These are phyloP conservation scores for Balansia obtecta DNA, from an alignment of 2,329 filamentous ascomycete genomes.

Conservation along the genomic window DNA sequence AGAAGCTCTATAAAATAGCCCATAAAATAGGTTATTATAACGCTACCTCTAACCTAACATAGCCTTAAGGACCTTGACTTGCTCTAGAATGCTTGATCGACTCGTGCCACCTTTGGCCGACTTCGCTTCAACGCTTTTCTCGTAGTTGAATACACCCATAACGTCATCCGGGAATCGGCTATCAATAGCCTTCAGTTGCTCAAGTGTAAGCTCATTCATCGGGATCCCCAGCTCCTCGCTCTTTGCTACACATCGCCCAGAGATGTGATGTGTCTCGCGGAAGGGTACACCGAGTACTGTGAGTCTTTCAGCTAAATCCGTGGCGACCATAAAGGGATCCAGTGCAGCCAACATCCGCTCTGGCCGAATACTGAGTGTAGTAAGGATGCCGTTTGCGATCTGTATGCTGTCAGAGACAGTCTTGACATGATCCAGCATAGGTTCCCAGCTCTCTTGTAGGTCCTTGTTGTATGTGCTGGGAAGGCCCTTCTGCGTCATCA, in stretches of 20 bases:
- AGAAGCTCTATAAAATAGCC: too few species aligned
- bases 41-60: slow-evolving; percentile 15
- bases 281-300: slow-evolving; percentile 61
- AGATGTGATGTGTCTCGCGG: slow-evolving; percentile 69
- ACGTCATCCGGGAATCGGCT: slow-evolving; percentile 60
- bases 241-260: slow-evolving; percentile 44
- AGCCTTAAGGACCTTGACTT: slow-evolving; percentile 40
- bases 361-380: slow-evolving; percentile 55
- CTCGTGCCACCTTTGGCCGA: slow-evolving; percentile 69
- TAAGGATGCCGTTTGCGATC: slow-evolving; percentile 71
- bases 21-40: too few species aligned
- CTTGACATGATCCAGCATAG: slow-evolving; percentile 75
- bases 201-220: slow-evolving; percentile 57
- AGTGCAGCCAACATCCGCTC: slow-evolving; percentile 70
- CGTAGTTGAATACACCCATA: slow-evolving; percentile 61
- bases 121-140: slow-evolving; percentile 70
- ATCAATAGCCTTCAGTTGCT: slow-evolving; percentile 58
- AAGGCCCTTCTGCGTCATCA: slow-evolving; percentile 59
- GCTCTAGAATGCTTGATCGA: slow-evolving; percentile 51
- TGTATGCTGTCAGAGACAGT: slow-evolving; percentile 69
- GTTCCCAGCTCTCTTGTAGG: slow-evolving; percentile 76
- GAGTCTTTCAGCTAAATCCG: slow-evolving; percentile 53
- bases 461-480: slow-evolving; percentile 86
- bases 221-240: slow-evolving; percentile 35
- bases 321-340: slow-evolving; percentile 69